Conservation (phyloP, 129 eudicot genomes). For the Mikania micrantha region DNA sequence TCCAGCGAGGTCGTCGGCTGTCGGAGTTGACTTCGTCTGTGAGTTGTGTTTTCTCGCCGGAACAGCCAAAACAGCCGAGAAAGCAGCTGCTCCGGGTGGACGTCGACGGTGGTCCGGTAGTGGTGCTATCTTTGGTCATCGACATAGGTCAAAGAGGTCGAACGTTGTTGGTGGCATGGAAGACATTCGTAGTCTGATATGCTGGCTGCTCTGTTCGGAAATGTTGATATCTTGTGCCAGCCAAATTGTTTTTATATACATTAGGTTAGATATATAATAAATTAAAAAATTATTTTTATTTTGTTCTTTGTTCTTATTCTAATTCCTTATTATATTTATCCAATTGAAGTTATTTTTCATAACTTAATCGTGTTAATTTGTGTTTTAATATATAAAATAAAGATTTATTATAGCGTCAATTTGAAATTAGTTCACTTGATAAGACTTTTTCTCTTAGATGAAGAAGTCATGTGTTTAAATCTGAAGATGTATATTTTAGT, state of each 20-base stretch:
- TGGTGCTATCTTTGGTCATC: conserved; percentile 20
- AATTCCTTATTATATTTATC: not conserved
- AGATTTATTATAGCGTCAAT: too few relatives aligned
- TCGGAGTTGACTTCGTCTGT: conserved; percentile 27
- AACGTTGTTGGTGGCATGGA: conserved; percentile 21
- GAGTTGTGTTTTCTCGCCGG: not conserved
- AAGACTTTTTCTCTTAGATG: too few relatives aligned
- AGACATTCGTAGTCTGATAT: conserved; percentile 27
- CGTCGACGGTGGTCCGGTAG: conserved; percentile 6
- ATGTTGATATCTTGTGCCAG: conserved; percentile 8
- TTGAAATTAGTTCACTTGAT: too few relatives aligned
- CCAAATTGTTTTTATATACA: conserved; percentile 14
- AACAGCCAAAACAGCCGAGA: conserved; percentile 38
- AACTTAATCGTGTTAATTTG: not conserved
- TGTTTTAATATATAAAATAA: not conserved
- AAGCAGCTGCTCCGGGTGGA: conserved; percentile 15
- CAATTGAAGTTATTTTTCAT: not conserved
- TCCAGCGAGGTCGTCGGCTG: conserved; percentile 21
- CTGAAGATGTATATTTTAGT: too few relatives aligned
- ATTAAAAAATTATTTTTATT: not conserved
- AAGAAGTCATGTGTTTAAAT: too few relatives aligned
- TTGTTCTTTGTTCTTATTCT: not conserved
- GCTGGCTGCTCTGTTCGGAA: conserved; percentile 14
- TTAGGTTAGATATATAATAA: not conserved
- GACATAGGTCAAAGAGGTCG: conserved; percentile 12